Percentiles rank a stretch among this genome's conserved stretches.
Evolutionary conservation across 2,329 filamentous ascomycete genomes (phyloP).

Genomic region (Aspergillus oerlinghausenensis): DNA sequence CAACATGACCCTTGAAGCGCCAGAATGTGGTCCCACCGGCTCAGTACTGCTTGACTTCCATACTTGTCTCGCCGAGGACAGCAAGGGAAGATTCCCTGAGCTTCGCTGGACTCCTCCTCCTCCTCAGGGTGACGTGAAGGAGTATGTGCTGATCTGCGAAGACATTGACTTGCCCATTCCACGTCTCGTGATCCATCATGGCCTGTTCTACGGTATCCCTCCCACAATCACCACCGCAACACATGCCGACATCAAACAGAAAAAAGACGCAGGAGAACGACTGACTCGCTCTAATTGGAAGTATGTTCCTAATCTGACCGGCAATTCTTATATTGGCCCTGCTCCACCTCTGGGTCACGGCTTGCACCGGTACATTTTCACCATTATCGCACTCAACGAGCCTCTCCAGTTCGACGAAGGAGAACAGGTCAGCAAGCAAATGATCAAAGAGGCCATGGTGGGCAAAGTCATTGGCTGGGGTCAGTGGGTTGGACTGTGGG

Average conservation of each 20-base stretch:
- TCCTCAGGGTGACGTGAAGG: constrained; percentile 11
- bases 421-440: constrained; percentile 19
- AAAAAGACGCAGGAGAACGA: constrained; percentile 6
- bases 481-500: constrained; percentile 29
- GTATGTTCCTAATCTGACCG: constrained; percentile 23
- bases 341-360: constrained; percentile 28
- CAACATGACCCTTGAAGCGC: constrained; percentile 21
- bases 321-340: constrained; percentile 23
- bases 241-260: constrained; percentile 14
- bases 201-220: constrained; percentile 29
- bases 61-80: constrained; percentile 19
- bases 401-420: constrained; percentile 16
- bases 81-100: constrained; percentile 18
- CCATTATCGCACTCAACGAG: constrained; percentile 26
- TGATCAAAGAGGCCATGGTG: constrained; percentile 23
- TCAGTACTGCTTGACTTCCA: constrained; percentile 19
- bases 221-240: constrained; percentile 10
- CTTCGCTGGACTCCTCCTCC: constrained; percentile 23
- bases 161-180: constrained; percentile 28
- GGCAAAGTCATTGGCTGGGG: constrained; percentile 30
- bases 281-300: constrained; percentile 24
- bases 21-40: constrained; percentile 21
- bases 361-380: constrained; percentile 30
- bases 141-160: constrained; percentile 28
- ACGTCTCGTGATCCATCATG: constrained; percentile 24